Percentiles rank a stretch among this genome's conserved stretches.
These are phyloP conservation scores for Penicillium nucicola DNA, from an alignment of 495 filamentous ascomycete species.

Conservation along the genomic window DNA sequence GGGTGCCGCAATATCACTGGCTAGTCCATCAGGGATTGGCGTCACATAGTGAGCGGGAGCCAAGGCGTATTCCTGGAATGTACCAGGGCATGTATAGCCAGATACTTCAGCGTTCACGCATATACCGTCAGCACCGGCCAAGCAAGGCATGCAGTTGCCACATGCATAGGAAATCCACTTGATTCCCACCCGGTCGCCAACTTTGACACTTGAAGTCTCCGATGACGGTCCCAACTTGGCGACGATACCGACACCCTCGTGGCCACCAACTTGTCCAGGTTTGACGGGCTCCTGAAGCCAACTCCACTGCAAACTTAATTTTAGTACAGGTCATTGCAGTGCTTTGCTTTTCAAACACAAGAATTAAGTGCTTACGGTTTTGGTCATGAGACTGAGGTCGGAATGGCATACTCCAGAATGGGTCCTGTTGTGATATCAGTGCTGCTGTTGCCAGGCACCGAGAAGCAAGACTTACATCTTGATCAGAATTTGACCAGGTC, in stretches of 20 bases:
- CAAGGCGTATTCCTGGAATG: constrained; percentile 59
- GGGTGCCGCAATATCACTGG: constrained; percentile 50
- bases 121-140: constrained; percentile 43
- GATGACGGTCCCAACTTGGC: constrained; percentile 33
- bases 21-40: constrained; percentile 53
- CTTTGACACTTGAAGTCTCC: constrained; percentile 41
- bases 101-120: constrained; percentile 45
- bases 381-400: constrained; percentile 51
- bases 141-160: constrained; percentile 40
- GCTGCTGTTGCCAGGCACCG: too few species aligned
- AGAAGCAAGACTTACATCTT: not conserved
- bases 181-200: constrained; percentile 55
- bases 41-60: constrained; percentile 55
- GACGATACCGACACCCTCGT: constrained; percentile 49
- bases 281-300: constrained; percentile 47
- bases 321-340: too few species aligned
- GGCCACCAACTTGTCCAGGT: constrained; percentile 52
- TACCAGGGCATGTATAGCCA: constrained; percentile 35
- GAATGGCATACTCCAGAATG: constrained; percentile 60
- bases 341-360: too few species aligned
- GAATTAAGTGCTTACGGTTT: constrained; percentile 13
- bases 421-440: constrained; percentile 27
- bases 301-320: too few species aligned
- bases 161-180: constrained; percentile 34
- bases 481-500: constrained; percentile 3